Evolutionary conservation across 306 rosid genomes (phyloP).

Genomic region (Glycine latifolia): DNA sequence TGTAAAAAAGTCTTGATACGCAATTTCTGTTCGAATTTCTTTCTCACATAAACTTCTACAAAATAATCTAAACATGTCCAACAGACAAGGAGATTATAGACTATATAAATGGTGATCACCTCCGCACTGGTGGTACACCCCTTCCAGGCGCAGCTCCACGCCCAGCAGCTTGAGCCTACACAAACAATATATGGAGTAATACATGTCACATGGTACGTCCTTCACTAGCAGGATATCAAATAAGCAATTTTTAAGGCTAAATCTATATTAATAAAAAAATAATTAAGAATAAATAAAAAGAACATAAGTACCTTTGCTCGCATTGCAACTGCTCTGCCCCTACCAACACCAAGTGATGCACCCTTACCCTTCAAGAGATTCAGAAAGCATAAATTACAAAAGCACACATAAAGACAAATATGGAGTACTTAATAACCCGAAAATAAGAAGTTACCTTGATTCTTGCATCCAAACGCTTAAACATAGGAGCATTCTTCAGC

Average conservation of each 20-base stretch:
- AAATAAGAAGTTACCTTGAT: constrained; percentile 68
- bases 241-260: background rate
- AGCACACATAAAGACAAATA: background rate
- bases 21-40: constrained; percentile 40
- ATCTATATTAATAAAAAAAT: background rate
- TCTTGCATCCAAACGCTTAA: constrained; percentile 96
- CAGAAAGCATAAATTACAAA: constrained; percentile 40
- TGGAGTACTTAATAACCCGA: constrained; percentile 11
- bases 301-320: constrained; percentile 74
- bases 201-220: background rate
- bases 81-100: background rate
- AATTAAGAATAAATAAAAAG: background rate
- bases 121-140: constrained; percentile 88
- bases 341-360: constrained; percentile 96
- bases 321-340: constrained; percentile 99
- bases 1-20: constrained; percentile 33
- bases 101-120: constrained; percentile 59
- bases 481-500: constrained; percentile 99
- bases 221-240: background rate
- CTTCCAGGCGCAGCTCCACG: constrained; percentile 93
- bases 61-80: constrained; percentile 5
- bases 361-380: constrained; percentile 88
- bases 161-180: constrained; percentile 96
- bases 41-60: constrained; percentile 19
- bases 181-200: constrained; percentile 35